Base-by-base conservation (phyloP, 192 early-diverging fungal genomes). In the Coemansia sp. region DNA sequence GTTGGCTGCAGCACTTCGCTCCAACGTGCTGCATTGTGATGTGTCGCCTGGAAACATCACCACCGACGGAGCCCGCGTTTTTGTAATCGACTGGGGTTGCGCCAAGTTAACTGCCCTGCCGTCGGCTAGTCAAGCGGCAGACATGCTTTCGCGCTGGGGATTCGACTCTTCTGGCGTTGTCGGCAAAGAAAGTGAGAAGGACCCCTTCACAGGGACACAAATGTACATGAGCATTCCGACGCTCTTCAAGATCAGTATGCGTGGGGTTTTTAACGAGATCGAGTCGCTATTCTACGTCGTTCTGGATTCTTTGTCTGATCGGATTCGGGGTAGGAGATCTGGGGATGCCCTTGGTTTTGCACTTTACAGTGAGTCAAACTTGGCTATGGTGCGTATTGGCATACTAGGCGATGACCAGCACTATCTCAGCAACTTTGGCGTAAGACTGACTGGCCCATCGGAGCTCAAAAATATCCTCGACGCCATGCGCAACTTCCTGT, bases 61-160 rank as follows among this genome's bases (percentile, higher is more conserved):
- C 2, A 36, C 71, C 2, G 20, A 60, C 5, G 15, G 34, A 6
- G 20, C 33, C 11, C 18, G 33, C 5, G 62, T 46, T 3, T 40
- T n/a, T 4, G 51, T 70, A 2, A 75, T 75, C 42, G 73, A 70
- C 63, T 69, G 67, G 74, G 74, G 68, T 0, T 66, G 20, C 24
- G 63, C 70, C 2, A 65, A 59, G 31, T 3, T 64, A 15, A 46
- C 20, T 18, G 55, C 1, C 13, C 16, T 5, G 20, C 60, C 38
- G 16, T 22, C 60, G 20, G 18, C 8, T 62, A 7, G 1, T 6
- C 60, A 20, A 15, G 42, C 61, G 16, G 18, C 11, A 2, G n/a
- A 10, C n/a, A 41, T 12, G 15, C 13, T 16, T 33, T 18, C 8
- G 29, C 29, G 63, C 33, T 65, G 63, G 34, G 7, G 47, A 7